These are phyloP conservation scores for Ceratobasidium theobromae DNA, from an alignment of 1,284 basidiomycete species.

Conservation along the genomic window DNA sequence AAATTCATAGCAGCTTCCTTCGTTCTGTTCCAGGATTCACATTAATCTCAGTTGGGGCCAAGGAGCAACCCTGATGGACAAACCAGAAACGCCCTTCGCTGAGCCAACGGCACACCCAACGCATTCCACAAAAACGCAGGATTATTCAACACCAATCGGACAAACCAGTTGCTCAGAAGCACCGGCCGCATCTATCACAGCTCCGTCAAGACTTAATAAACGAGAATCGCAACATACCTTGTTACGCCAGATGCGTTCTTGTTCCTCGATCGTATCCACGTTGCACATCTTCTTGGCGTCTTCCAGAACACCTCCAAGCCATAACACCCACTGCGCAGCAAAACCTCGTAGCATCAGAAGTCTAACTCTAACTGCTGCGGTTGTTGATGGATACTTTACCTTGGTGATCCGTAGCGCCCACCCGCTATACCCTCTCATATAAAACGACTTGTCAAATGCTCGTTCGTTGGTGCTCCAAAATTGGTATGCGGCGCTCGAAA, in stretches of 20 bases:
- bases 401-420: constrained; percentile 61
- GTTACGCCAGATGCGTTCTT: constrained; percentile 65
- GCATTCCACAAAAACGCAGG: constrained; percentile 78
- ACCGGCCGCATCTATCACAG: constrained; percentile 57
- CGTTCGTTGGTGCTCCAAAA: constrained; percentile 72
- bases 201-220: constrained; percentile 31
- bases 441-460: constrained; percentile 69
- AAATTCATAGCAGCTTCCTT: constrained; percentile 30
- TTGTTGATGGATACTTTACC: no score
- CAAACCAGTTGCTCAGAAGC: constrained; percentile 60
- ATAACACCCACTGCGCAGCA: constrained; percentile 59
- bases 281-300: constrained; percentile 62
- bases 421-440: constrained; percentile 73
- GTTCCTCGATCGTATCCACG: constrained; percentile 59
- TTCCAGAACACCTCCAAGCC: constrained; percentile 58
- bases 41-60: neutral
- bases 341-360: neutral
- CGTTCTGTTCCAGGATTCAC: constrained; percentile 8
- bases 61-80: neutral
- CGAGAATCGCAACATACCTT: constrained; percentile 44
- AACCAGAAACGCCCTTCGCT: constrained; percentile 60
- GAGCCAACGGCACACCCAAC: constrained; percentile 75
- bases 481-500: constrained; percentile 74
- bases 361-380: no score
- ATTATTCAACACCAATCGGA: constrained; percentile 63